A percentile compares a stretch with the other conserved stretches of the same genome.
Conservation (phyloP, 2,329 filamentous ascomycete genomes). For the Phialophora expanda region DNA sequence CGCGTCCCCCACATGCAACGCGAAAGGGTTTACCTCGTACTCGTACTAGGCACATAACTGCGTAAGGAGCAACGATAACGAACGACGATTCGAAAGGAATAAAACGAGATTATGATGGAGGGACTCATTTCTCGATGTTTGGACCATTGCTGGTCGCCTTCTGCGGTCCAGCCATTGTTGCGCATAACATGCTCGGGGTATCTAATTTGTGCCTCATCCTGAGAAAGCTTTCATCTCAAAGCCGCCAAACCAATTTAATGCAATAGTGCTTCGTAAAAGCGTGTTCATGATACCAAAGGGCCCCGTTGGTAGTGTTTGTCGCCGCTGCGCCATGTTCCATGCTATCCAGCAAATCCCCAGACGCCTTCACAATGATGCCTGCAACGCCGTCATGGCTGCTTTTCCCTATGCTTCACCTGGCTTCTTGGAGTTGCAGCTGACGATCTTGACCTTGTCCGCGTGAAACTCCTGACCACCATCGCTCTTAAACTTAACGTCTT, state of each 20-base stretch:
- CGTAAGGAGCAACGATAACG: neutral
- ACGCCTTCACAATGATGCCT: neutral
- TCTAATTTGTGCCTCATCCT: conserved; percentile 11
- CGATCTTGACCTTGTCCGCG: conserved; percentile 96
- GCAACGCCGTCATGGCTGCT: neutral
- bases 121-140: neutral
- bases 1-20: neutral
- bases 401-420: conserved; percentile 59
- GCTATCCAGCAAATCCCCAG: neutral
- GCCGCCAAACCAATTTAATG: conserved; percentile 9
- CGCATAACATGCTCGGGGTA: conserved; percentile 15
- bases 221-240: neutral
- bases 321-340: neutral
- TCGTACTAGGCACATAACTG: neutral
- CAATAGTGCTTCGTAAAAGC: neutral
- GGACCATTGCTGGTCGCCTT: neutral
- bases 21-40: neutral
- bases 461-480: conserved; percentile 76
- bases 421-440: conserved; percentile 92
- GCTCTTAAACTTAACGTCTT: conserved; percentile 98
- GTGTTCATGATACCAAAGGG: neutral
- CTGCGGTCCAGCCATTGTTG: conserved; percentile 3
- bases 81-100: neutral
- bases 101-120: neutral
- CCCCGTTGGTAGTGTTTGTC: neutral